These are phyloP conservation scores for Nicotiana paniculata DNA, from an alignment of 257 asterid species.

Conservation along the genomic window DNA sequence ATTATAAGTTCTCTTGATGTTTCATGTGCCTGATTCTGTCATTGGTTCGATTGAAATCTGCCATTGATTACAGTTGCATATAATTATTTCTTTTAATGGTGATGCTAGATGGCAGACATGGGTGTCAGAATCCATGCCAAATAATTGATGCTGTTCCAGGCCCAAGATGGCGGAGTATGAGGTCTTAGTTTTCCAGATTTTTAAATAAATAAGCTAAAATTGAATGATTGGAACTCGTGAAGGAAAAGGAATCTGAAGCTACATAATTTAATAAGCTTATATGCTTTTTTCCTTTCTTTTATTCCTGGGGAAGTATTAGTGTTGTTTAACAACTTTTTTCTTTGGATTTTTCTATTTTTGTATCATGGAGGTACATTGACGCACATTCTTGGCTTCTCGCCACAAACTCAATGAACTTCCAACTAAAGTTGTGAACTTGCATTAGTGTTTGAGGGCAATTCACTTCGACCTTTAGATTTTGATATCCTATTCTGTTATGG, in stretches of 20 bases:
- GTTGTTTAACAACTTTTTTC: background rate
- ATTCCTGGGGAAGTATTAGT: background rate
- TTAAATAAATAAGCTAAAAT: constrained; percentile 3
- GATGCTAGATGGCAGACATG: background rate
- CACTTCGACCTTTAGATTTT: background rate
- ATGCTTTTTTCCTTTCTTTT: background rate
- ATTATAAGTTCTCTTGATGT: background rate
- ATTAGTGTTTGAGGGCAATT: background rate
- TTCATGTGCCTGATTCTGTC: background rate
- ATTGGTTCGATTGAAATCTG: background rate
- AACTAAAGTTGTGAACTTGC: background rate
- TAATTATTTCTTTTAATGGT: background rate
- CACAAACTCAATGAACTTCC: background rate
- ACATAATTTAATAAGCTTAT: background rate
- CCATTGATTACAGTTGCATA: background rate
- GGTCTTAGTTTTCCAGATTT: background rate
- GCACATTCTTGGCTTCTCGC: background rate
- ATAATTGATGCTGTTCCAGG: background rate
- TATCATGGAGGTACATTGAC: background rate
- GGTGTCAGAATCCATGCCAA: background rate
- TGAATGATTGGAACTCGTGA: background rate
- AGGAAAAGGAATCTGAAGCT: background rate
- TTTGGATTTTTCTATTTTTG: background rate
- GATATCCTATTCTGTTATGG: background rate
- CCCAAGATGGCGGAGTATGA: background rate